A percentile compares a stretch with the other conserved stretches of the same genome.
These are phyloP conservation scores for Alternaria rosae DNA, from an alignment of 2,329 filamentous ascomycete genomes.

Conservation along the genomic window DNA sequence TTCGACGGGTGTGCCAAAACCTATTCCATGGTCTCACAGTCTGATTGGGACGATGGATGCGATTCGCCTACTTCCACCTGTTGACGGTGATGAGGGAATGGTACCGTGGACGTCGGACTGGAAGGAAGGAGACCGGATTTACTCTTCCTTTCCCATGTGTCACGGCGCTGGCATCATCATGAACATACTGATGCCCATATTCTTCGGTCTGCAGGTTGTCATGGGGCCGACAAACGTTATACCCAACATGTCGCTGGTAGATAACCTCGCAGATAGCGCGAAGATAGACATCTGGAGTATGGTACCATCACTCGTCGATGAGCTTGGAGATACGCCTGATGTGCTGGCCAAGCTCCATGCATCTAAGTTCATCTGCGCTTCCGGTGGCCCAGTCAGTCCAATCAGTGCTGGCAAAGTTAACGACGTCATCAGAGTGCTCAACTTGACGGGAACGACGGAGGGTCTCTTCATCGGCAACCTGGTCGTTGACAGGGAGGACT, in stretches of 20 bases:
- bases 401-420: constrained; percentile 27
- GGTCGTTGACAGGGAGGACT: constrained; percentile 21
- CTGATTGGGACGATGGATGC: constrained; percentile 50
- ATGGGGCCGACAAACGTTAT: constrained; percentile 48
- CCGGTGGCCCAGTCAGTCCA: constrained; percentile 40
- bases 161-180: constrained; percentile 52
- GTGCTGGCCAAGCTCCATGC: constrained; percentile 28
- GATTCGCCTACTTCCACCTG: constrained; percentile 43
- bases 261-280: constrained; percentile 41
- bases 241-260: constrained; percentile 49
- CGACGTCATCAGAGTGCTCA: constrained; percentile 24
- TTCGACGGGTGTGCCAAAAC: constrained; percentile 48
- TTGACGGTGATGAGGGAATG: constrained; percentile 35
- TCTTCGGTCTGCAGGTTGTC: constrained; percentile 49
- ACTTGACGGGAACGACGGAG: constrained; percentile 34
- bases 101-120: constrained; percentile 30
- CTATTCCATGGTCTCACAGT: constrained; percentile 44
- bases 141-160: constrained; percentile 50
- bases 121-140: constrained; percentile 31
- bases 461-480: constrained; percentile 31
- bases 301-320: constrained; percentile 34
- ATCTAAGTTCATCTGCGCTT: constrained; percentile 42
- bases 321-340: constrained; percentile 29
- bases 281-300: constrained; percentile 41
- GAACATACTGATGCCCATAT: constrained; percentile 50